Evolutionary conservation across 2,329 filamentous ascomycete species (phyloP).

Genomic region (Cryphonectria carpinicola): DNA sequence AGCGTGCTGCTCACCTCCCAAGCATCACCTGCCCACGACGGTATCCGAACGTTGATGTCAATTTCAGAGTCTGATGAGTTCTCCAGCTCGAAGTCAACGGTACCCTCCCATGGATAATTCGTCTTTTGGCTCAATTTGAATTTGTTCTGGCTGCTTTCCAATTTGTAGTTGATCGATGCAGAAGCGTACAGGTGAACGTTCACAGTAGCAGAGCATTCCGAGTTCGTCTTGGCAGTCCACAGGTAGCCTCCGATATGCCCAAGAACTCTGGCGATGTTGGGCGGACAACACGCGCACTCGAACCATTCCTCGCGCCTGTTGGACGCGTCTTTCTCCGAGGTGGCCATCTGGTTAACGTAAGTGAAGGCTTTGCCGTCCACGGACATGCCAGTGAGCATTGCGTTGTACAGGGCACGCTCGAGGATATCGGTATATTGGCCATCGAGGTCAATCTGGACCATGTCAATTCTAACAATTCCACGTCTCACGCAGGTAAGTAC

Average conservation of each 20-base stretch:
- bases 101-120: slow-evolving; percentile 61
- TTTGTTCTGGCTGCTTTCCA: slow-evolving; percentile 35
- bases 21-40: slow-evolving; percentile 51
- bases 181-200: slow-evolving; percentile 59
- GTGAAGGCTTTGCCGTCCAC: slow-evolving; percentile 61
- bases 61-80: slow-evolving; percentile 38
- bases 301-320: slow-evolving; percentile 62
- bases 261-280: slow-evolving; percentile 59
- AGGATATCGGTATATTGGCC: slow-evolving; percentile 60
- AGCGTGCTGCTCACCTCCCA: slow-evolving; percentile 27
- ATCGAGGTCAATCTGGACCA: slow-evolving; percentile 46
- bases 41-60: slow-evolving; percentile 56
- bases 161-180: slow-evolving; percentile 46
- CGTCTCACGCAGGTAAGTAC: background rate
- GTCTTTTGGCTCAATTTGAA: slow-evolving; percentile 52
- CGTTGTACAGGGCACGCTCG: slow-evolving; percentile 64
- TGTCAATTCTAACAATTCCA: background rate
- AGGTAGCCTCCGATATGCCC: slow-evolving; percentile 60
- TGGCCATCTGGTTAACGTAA: slow-evolving; percentile 64
- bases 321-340: slow-evolving; percentile 50
- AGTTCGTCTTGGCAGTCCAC: slow-evolving; percentile 48
- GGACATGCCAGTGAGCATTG: slow-evolving; percentile 61
- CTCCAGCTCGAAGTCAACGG: slow-evolving; percentile 49
- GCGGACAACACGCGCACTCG: slow-evolving; percentile 62
- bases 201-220: slow-evolving; percentile 34